Percentiles rank a stretch among this genome's conserved stretches.
These are phyloP conservation scores for Cochlearia excelsa DNA, from an alignment of 345 rosid genomes.

Conservation along the genomic window DNA sequence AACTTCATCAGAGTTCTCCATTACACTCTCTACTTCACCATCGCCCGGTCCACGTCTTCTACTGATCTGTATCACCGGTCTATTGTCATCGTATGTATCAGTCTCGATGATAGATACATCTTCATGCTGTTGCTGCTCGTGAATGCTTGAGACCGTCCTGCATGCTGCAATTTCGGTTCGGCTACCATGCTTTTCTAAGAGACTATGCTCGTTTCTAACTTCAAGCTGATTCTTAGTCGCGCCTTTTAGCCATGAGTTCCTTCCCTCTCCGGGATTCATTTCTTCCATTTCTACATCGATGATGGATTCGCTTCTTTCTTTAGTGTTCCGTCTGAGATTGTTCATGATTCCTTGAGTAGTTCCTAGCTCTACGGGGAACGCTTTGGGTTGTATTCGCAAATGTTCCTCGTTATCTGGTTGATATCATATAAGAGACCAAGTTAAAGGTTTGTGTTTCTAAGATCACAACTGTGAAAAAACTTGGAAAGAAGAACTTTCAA, in stretches of 20 bases:
- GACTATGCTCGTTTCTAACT: slow-evolving; percentile 31
- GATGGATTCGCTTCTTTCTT: slow-evolving; percentile 24
- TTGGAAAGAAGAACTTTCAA: not conserved
- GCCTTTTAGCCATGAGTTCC: slow-evolving; percentile 8
- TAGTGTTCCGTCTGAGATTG: slow-evolving; percentile 40
- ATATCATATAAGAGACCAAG: not conserved
- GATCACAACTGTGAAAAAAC: not conserved
- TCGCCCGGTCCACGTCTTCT: slow-evolving; percentile 17
- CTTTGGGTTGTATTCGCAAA: slow-evolving; percentile 26
- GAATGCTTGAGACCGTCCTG: slow-evolving; percentile 12
- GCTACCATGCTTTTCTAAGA: slow-evolving; percentile 21
- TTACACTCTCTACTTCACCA: slow-evolving; percentile 13
- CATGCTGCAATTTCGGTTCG: slow-evolving; percentile 14
- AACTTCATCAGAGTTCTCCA: slow-evolving; percentile 18
- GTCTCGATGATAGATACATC: slow-evolving; percentile 5
- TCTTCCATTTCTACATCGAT: slow-evolving; percentile 29
- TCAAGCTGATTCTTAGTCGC: slow-evolving; percentile 31
- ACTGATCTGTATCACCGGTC: slow-evolving; percentile 22
- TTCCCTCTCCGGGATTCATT: slow-evolving; percentile 10
- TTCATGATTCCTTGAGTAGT: slow-evolving; percentile 48
- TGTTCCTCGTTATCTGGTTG: slow-evolving; percentile 40
- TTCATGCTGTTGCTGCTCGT: slow-evolving; percentile 12
- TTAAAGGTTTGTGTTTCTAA: slow-evolving; percentile 2
- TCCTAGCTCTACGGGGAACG: slow-evolving; percentile 33
- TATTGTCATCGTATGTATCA: slow-evolving; percentile 12